Evolutionary conservation across 2,329 filamentous ascomycete species (phyloP).

Genomic region (Beauveria asiatica): DNA sequence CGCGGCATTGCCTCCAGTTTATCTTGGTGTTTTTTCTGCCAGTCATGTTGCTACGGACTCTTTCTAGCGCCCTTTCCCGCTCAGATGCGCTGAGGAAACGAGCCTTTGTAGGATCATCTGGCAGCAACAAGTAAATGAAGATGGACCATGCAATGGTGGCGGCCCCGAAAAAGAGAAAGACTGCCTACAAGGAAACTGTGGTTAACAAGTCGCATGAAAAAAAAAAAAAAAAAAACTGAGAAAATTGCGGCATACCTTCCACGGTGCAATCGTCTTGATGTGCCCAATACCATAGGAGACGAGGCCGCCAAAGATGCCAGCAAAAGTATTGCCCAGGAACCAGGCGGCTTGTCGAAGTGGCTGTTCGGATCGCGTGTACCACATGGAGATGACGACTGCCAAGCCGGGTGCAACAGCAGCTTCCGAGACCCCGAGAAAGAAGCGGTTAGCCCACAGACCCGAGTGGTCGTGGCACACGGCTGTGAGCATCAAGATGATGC

Average conservation of each 20-base stretch:
- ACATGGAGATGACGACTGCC: slow-evolving; percentile 24
- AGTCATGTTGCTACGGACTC: slow-evolving; percentile 51
- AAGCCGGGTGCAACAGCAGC: slow-evolving; percentile 23
- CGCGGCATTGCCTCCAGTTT: neutral
- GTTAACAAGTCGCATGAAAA: neutral
- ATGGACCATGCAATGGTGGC: slow-evolving; percentile 2
- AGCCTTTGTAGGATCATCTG: slow-evolving; percentile 24
- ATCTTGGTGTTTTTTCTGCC: slow-evolving; percentile 18
- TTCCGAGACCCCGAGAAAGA: slow-evolving; percentile 26
- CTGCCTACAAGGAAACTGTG: neutral
- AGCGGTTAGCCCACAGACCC: slow-evolving; percentile 22
- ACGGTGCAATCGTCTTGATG: neutral
- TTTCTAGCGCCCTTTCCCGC: slow-evolving; percentile 53
- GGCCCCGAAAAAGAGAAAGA: slow-evolving; percentile 8
- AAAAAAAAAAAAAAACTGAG: neutral
- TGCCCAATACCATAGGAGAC: slow-evolving; percentile 19
- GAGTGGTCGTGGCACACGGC: slow-evolving; percentile 11
- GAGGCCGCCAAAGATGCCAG: slow-evolving; percentile 18
- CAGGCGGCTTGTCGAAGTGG: slow-evolving; percentile 19
- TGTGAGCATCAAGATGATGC: neutral
- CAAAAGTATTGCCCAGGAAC: slow-evolving; percentile 21
- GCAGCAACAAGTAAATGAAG: slow-evolving; percentile 1
- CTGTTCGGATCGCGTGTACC: slow-evolving; percentile 25
- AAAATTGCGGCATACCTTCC: neutral
- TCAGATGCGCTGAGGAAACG: slow-evolving; percentile 52